Conservation (phyloP, 768 basidiomycete genomes). For the Boletus subparvulus region DNA sequence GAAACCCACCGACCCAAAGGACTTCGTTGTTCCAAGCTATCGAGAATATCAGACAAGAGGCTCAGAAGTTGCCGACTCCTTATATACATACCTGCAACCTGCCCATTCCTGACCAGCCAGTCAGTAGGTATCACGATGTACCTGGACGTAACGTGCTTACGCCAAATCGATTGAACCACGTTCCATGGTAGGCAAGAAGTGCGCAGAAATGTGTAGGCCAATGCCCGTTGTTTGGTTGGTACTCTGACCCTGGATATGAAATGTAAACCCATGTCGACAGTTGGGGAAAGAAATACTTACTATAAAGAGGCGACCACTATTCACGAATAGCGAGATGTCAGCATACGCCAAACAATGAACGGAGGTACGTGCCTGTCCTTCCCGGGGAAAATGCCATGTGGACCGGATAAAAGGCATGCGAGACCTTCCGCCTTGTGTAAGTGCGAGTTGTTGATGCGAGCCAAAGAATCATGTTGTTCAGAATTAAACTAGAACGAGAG, state of each 20-base stretch:
- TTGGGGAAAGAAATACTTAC: not conserved
- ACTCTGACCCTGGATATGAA: slow-evolving; percentile 64
- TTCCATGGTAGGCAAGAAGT: slow-evolving; percentile 95
- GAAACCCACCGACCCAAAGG: slow-evolving; percentile 75
- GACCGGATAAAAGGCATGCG: not conserved
- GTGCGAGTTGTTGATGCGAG: not conserved
- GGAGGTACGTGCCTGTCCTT: not conserved
- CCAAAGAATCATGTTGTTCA: slow-evolving; percentile 2
- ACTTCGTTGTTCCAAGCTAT: slow-evolving; percentile 90
- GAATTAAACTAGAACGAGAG: slow-evolving; percentile 8
- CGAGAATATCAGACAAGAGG: not conserved
- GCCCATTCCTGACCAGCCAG: slow-evolving; percentile 61
- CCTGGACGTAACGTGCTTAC: slow-evolving; percentile 40
- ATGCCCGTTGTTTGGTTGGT: slow-evolving; percentile 89
- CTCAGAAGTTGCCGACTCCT: not conserved
- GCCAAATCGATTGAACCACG: slow-evolving; percentile 88
- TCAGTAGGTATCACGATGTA: slow-evolving; percentile 1
- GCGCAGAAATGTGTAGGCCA: slow-evolving; percentile 60
- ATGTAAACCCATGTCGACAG: not conserved
- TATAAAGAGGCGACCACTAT: slow-evolving; percentile 16
- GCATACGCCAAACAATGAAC: not conserved
- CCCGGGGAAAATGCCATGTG: slow-evolving; percentile 7
- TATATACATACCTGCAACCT: slow-evolving; percentile 62
- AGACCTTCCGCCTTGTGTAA: not conserved
- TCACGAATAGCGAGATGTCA: not conserved